Percentiles rank a stretch among this genome's conserved stretches.
Conservation (phyloP, 768 basidiomycete genomes). For the Lepiota brunneoincarnata region DNA sequence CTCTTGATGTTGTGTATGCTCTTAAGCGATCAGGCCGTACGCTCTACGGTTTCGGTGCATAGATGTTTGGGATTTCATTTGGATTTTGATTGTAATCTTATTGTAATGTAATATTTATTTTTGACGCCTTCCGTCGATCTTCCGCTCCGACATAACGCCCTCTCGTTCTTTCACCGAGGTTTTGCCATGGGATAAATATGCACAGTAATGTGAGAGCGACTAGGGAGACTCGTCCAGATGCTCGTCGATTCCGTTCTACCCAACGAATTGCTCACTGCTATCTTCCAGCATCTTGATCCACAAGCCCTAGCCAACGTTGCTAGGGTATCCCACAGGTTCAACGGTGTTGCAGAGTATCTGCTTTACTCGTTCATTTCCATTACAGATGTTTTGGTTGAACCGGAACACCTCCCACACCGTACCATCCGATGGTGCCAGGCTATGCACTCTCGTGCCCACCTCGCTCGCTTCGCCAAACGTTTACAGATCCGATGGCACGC, state of each 20-base stretch:
- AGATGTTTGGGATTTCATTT: constrained; percentile 25
- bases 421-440: constrained; percentile 54
- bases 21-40: constrained; percentile 74
- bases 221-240: not conserved
- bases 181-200: constrained; percentile 33
- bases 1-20: constrained; percentile 90
- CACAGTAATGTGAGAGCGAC: constrained; percentile 11
- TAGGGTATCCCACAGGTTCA: constrained; percentile 44
- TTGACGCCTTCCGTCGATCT: constrained; percentile 32
- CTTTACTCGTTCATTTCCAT: constrained; percentile 55
- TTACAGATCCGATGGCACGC: constrained; percentile 57
- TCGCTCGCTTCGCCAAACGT: constrained; percentile 41
- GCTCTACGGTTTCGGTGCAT: constrained; percentile 91
- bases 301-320: constrained; percentile 37
- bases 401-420: constrained; percentile 36
- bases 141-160: constrained; percentile 36
- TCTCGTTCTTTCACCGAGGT: constrained; percentile 28
- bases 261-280: constrained; percentile 52
- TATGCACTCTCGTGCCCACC: constrained; percentile 42
- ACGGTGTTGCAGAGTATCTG: constrained; percentile 54
- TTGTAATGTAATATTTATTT: constrained; percentile 10
- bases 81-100: constrained; percentile 12
- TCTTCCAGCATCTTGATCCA: constrained; percentile 40
- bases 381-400: constrained; percentile 41
- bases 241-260: constrained; percentile 35